Evolutionary conservation across 1,284 basidiomycete species (phyloP).

Genomic region (Ganoderma boninense): DNA sequence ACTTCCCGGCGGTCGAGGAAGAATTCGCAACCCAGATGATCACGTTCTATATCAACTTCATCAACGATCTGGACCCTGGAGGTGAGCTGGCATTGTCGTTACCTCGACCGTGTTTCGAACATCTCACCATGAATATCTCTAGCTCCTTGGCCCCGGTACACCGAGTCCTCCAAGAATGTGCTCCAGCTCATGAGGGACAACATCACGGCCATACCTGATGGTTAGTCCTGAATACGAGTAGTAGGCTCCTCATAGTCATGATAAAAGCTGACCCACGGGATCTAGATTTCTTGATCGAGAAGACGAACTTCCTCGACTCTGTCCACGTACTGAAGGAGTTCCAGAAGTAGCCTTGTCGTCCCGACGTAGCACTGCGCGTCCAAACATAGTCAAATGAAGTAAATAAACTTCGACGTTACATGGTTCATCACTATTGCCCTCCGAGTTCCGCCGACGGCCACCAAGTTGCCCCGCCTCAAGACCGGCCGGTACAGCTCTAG

Average conservation of each 20-base stretch:
- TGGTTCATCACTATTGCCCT: not conserved
- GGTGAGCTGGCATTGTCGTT: constrained; percentile 41
- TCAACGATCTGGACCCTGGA: constrained; percentile 61
- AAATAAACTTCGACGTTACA: not conserved
- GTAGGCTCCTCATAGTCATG: too few species aligned
- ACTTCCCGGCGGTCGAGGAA: constrained; percentile 52
- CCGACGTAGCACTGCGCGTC: not conserved
- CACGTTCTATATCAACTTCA: constrained; percentile 63
- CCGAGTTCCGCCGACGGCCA: not conserved
- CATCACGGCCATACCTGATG: constrained; percentile 57
- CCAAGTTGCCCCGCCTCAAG: constrained; percentile 31
- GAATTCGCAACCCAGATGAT: constrained; percentile 55
- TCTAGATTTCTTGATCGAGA: constrained; percentile 52
- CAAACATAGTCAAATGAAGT: not conserved
- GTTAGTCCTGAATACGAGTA: constrained; percentile 42
- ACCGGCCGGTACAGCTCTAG: constrained; percentile 67
- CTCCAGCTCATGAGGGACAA: constrained; percentile 59
- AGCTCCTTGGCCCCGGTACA: constrained; percentile 57
- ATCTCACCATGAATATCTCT: constrained; percentile 6
- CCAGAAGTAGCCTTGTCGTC: constrained; percentile 46
- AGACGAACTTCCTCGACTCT: constrained; percentile 53
- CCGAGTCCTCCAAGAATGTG: constrained; percentile 43
- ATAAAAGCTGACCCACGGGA: not conserved
- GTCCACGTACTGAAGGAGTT: constrained; percentile 52
- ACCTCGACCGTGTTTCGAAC: not conserved